A percentile compares a stretch with the other conserved stretches of the same genome.
These are phyloP conservation scores for Botrytis porri DNA, from an alignment of 2,329 filamentous ascomycete genomes.

Conservation along the genomic window DNA sequence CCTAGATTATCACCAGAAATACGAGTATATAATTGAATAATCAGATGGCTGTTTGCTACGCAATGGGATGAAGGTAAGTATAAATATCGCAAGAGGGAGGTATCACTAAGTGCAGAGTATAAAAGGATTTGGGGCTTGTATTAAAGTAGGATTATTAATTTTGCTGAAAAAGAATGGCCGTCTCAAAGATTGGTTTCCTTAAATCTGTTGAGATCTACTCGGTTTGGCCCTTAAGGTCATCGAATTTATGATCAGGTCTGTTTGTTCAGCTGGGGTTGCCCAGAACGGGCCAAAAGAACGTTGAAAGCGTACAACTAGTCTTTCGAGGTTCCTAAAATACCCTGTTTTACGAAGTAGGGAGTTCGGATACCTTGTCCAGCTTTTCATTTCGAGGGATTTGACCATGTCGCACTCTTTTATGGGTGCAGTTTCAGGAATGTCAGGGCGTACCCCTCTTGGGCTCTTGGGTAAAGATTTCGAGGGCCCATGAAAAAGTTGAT, in stretches of 20 bases:
- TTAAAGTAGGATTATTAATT: background rate
- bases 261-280: background rate
- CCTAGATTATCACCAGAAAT: background rate
- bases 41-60: background rate
- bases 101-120: background rate
- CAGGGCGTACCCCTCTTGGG: too few relatives aligned
- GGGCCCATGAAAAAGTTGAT: background rate
- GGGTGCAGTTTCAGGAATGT: background rate
- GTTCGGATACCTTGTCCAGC: fast-evolving
- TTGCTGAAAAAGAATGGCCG: background rate
- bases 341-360: background rate
- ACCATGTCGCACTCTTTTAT: background rate
- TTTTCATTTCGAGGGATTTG: background rate
- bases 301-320: background rate
- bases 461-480: too few relatives aligned
- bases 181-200: background rate
- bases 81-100: background rate
- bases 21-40: too few relatives aligned
- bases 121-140: background rate
- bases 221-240: background rate
- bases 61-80: background rate
- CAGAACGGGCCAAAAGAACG: fast-evolving
- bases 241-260: fast-evolving
- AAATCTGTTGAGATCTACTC: background rate
- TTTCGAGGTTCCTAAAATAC: background rate